A percentile compares a stretch with the other conserved stretches of the same genome.
phyloP scores from a whole-genome alignment of 2,329 filamentous ascomycete genomes.

The Aspergillus sclerotialis region DNA sequence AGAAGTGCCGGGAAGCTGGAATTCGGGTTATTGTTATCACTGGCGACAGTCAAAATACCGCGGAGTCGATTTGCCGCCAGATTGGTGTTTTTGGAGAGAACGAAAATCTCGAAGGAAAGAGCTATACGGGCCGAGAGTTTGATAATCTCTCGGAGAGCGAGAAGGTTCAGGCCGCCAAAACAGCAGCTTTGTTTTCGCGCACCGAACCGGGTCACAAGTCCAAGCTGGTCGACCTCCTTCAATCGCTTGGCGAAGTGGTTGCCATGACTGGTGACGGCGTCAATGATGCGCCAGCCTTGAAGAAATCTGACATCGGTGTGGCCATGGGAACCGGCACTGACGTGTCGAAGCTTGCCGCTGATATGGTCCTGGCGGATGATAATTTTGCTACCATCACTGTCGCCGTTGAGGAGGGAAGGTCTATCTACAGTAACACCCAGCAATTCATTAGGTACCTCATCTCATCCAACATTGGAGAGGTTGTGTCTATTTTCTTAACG shows the following conservation, averaged over 20 bases:
- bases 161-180: slow-evolving; percentile 76
- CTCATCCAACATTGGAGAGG: slow-evolving; percentile 97
- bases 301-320: slow-evolving; percentile 98
- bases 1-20: slow-evolving; percentile 83
- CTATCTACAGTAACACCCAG: slow-evolving; percentile 99
- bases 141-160: slow-evolving; percentile 73
- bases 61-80: slow-evolving; percentile 93
- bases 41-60: slow-evolving; percentile 95
- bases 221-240: slow-evolving; percentile 93
- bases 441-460: slow-evolving; percentile 99
- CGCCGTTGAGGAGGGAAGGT: slow-evolving; percentile 92
- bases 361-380: slow-evolving; percentile 97
- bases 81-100: slow-evolving; percentile 83
- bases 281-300: slow-evolving; percentile 93
- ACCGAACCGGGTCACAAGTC: slow-evolving; percentile 96
- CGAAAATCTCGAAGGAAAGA: slow-evolving; percentile 85
- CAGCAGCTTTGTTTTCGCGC: slow-evolving; percentile 86
- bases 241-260: slow-evolving; percentile 87
- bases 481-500: slow-evolving; percentile 97
- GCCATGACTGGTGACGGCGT: slow-evolving; percentile 99
- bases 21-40: slow-evolving; percentile 98
- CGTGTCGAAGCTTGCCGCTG: slow-evolving; percentile 89
- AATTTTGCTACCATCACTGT: slow-evolving; percentile 98
- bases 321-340: slow-evolving; percentile 98
- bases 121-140: slow-evolving; percentile 91